Conservation (phyloP, 176 grass and related monocot species). For the Tillandsia fasciculata region DNA sequence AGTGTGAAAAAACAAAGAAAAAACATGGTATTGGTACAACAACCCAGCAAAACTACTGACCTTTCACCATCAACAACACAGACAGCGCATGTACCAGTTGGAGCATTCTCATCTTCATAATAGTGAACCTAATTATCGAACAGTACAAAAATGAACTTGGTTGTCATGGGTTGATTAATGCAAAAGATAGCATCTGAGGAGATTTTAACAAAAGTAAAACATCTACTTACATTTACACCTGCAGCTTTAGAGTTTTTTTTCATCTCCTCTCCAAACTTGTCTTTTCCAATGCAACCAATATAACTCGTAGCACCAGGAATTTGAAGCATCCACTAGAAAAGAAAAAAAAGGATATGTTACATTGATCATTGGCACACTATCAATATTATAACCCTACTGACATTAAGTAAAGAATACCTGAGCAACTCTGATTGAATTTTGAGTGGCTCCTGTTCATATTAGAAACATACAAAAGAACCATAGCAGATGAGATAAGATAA, state of each 20-base stretch:
- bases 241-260: constrained; percentile 63
- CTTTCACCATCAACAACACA: constrained; percentile 97
- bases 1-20: not conserved
- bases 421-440: constrained; percentile 95
- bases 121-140: constrained; percentile 56
- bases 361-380: not conserved
- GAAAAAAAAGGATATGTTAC: constrained; percentile 1
- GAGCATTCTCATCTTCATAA: constrained; percentile 66
- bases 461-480: constrained; percentile 19
- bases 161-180: not conserved
- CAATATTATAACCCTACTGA: not conserved
- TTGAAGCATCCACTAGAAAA: constrained; percentile 95
- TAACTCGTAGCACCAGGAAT: constrained; percentile 80
- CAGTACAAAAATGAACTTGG: not conserved
- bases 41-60: constrained; percentile 11
- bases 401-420: constrained; percentile 43
- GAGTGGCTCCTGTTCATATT: constrained; percentile 66
- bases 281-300: constrained; percentile 95
- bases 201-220: not conserved
- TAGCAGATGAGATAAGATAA: constrained; percentile 1
- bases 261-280: constrained; percentile 97
- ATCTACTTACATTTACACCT: constrained; percentile 70
- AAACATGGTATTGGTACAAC: not conserved
- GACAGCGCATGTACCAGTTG: constrained; percentile 93
- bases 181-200: constrained; percentile 6